A percentile compares a stretch with the other conserved stretches of the same genome.
phyloP scores from a whole-genome alignment of 768 basidiomycete species.

The Kwoniella heveanensis region DNA sequence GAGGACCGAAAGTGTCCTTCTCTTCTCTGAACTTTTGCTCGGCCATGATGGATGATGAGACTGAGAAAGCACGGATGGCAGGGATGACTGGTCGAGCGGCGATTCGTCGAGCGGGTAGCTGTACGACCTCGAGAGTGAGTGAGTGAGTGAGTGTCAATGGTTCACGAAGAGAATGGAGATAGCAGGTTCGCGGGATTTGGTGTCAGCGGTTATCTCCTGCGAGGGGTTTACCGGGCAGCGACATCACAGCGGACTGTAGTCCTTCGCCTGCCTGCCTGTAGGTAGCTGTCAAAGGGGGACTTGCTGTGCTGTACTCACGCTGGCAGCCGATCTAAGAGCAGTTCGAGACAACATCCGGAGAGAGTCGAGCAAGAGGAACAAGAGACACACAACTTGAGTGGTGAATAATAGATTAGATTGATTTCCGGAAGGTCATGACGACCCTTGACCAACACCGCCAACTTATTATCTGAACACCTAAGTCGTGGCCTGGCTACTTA shows the following conservation, averaged over 20 bases:
- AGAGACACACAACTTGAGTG: background rate
- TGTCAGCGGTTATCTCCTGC: background rate
- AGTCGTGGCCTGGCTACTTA: too few relatives aligned
- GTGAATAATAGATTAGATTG: too few relatives aligned
- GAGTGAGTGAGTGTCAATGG: too few relatives aligned
- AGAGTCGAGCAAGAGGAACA: background rate
- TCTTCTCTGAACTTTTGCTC: slow-evolving; percentile 68
- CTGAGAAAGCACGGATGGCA: slow-evolving; percentile 24
- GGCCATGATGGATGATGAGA: slow-evolving; percentile 30
- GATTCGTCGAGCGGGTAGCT: slow-evolving; percentile 34
- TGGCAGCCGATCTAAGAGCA: slow-evolving; percentile 39
- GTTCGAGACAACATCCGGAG: slow-evolving; percentile 34
- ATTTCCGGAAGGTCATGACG: background rate
- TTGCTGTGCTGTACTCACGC: too few relatives aligned
- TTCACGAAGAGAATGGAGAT: background rate
- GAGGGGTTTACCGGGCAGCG: background rate
- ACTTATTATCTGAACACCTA: background rate
- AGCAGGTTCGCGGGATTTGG: background rate
- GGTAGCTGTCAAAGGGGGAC: too few relatives aligned
- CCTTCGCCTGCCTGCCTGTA: too few relatives aligned
- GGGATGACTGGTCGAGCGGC: slow-evolving; percentile 16
- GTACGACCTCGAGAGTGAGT: too few relatives aligned
- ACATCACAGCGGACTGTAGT: too few relatives aligned
- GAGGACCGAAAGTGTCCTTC: slow-evolving; percentile 92
- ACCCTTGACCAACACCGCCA: background rate